Percentiles rank a stretch among this genome's conserved stretches.
These are phyloP conservation scores for Naumovozyma dairenensis DNA, from an alignment of 805 yeast species.

Conservation along the genomic window DNA sequence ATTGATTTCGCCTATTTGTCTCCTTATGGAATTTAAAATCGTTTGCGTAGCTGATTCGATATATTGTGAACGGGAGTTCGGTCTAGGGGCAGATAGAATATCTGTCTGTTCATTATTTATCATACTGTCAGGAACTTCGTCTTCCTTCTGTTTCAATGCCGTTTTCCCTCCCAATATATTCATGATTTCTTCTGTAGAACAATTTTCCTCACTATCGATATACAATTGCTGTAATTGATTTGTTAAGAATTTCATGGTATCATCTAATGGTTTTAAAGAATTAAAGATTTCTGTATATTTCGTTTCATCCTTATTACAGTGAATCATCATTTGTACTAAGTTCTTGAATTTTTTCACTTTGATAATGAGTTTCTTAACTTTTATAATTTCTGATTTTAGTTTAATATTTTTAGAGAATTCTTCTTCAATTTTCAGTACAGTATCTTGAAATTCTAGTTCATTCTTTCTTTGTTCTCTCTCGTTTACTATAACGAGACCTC, in stretches of 20 bases:
- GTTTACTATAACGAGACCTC: constrained; percentile 32
- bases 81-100: background rate
- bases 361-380: constrained; percentile 12
- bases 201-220: constrained; percentile 18
- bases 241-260: constrained; percentile 18
- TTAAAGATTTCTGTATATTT: constrained; percentile 9
- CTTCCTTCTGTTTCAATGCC: no score
- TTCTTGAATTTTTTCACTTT: constrained; percentile 18
- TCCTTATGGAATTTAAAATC: constrained; percentile 1
- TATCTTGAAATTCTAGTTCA: constrained; percentile 11
- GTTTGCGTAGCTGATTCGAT: constrained; percentile 4
- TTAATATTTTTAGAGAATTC: constrained; percentile 12
- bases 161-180: constrained; percentile 1
- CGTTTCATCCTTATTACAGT: constrained; percentile 6
- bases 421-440: constrained; percentile 15
- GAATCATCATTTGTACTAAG: constrained; percentile 7
- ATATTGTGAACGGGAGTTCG: constrained; percentile 4
- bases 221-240: constrained; percentile 19
- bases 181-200: constrained; percentile 18
- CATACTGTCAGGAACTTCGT: no score
- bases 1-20: no score
- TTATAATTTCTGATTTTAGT: constrained; percentile 12
- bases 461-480: constrained; percentile 6
- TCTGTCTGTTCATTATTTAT: background rate
- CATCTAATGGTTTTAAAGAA: constrained; percentile 23